Base-by-base conservation (phyloP, 2,329 filamentous ascomycete genomes). In the Allantophomopsis cytisporea region DNA sequence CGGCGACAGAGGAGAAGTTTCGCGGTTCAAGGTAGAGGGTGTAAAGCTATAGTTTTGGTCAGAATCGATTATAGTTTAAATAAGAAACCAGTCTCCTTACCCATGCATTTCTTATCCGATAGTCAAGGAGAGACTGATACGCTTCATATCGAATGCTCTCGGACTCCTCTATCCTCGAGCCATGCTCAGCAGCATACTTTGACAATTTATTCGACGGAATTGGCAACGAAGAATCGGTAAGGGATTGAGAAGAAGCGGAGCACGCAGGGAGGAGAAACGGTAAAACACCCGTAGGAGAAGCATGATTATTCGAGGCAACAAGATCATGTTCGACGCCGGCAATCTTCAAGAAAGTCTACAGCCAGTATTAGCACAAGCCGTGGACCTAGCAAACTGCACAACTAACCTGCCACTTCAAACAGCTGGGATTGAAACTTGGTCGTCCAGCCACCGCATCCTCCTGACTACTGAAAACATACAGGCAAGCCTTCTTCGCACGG, bases 331-430 rank as follows among this genome's bases (percentile, higher is more conserved):
- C 61, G 42, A 94, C 66, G 32, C 71, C 71, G 38, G 77, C 71
- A 51, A 95, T 84, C 51, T 76, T 83, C 45, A 98, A 70, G 59
- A 86, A 91, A 21, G 87, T 79, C 86, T 94, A 43, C 33, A 21
- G 41, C 45, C n/a, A 39, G 31, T 20, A 37, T 45, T 28, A 50
- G 38, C 18, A 32, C 31, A 5, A 15, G 23, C 31, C 15, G 21
- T 36, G 46, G 31, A 28, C 10, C 40, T 21, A 18, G 23, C 11
- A 23, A 36, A 11, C 13, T 11, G 35, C 12, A 20, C 40, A 28
- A 58, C 75, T 49, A 52, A 89, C 86, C 83, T 96, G 91, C 87
- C 87, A 96, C 66, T 89, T 94, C 54, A 96, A 67, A 65, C 91
- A 98, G 42, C 79, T 76, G 10, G 91, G 91, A 57, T 96, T 96